phyloP scores from a whole-genome alignment of 179 eudicot genomes.

The Beta macrorhiza region DNA sequence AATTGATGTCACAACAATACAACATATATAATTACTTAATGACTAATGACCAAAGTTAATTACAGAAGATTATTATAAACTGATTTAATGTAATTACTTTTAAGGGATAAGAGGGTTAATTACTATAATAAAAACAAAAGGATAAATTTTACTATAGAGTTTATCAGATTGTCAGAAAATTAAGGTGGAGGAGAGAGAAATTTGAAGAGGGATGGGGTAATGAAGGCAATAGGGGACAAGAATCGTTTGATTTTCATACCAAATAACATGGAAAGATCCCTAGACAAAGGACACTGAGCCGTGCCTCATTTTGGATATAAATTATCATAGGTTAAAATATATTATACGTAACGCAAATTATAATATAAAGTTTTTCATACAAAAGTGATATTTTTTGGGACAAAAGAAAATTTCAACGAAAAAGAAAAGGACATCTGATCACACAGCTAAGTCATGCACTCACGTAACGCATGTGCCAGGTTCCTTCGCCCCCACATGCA shows the following conservation, averaged over 20 bases:
- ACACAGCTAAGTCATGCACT: slow-evolving; percentile 35
- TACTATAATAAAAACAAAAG: neutral
- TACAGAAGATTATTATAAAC: neutral
- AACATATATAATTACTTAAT: slow-evolving; percentile 6
- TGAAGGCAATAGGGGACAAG: slow-evolving; percentile 47
- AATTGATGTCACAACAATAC: slow-evolving; percentile 14
- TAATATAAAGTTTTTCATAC: too few relatives aligned
- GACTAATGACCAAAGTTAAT: neutral
- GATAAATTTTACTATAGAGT: slow-evolving; percentile 14
- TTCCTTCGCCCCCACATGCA: slow-evolving; percentile 62
- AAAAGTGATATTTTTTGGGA: neutral
- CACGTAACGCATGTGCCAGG: slow-evolving; percentile 72
- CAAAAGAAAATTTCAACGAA: neutral
- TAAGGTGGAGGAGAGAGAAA: slow-evolving; percentile 33
- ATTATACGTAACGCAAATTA: neutral
- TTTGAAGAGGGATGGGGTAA: neutral
- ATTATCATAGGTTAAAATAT: slow-evolving; percentile 13
- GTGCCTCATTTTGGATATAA: slow-evolving; percentile 32
- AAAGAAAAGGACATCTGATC: slow-evolving; percentile 6
- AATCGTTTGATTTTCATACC: slow-evolving; percentile 50
- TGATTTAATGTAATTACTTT: slow-evolving; percentile 1
- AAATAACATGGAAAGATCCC: slow-evolving; percentile 87
- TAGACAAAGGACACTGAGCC: slow-evolving; percentile 57
- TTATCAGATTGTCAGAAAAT: slow-evolving; percentile 31
- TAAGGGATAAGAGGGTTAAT: neutral